These are phyloP conservation scores for Boeremia exigua DNA, from an alignment of 2,329 filamentous ascomycete genomes.

Conservation along the genomic window DNA sequence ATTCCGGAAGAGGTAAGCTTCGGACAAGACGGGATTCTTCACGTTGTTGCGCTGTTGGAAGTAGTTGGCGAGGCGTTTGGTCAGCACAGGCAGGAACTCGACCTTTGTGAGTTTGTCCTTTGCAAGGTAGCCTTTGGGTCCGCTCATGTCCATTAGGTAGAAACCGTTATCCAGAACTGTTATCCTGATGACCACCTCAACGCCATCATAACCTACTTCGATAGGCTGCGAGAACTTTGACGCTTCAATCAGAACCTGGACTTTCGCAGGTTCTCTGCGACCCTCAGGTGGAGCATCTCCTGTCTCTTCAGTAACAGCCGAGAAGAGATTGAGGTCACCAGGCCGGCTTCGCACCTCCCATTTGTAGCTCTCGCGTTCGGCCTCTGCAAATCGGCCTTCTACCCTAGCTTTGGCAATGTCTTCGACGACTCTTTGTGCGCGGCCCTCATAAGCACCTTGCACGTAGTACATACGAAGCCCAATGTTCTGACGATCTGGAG, in stretches of 20 bases:
- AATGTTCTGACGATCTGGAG: constrained; percentile 37
- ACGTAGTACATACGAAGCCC: constrained; percentile 65
- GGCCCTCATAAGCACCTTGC: constrained; percentile 77
- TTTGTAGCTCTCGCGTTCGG: constrained; percentile 78
- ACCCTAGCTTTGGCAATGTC: constrained; percentile 86
- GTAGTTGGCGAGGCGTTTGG: constrained; percentile 75
- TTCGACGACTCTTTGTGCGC: constrained; percentile 77
- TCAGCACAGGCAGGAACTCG: constrained; percentile 76
- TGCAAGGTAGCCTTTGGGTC: constrained; percentile 72
- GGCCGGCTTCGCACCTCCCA: constrained; percentile 77
- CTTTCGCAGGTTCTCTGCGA: constrained; percentile 69
- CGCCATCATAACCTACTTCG: constrained; percentile 57
- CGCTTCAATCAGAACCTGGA: constrained; percentile 76
- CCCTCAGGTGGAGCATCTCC: constrained; percentile 67
- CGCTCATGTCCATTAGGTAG: constrained; percentile 65
- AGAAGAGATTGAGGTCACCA: constrained; percentile 63
- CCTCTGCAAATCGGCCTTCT: constrained; percentile 81
- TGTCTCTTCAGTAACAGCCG: constrained; percentile 75
- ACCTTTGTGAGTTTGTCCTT: constrained; percentile 75
- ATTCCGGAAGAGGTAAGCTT: constrained; percentile 77
- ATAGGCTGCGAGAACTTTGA: constrained; percentile 65
- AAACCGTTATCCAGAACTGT: constrained; percentile 60
- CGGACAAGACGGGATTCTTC: constrained; percentile 67
- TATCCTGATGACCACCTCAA: constrained; percentile 74
- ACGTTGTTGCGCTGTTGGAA: constrained; percentile 73